Percentiles rank a stretch among this genome's conserved stretches.
These are phyloP conservation scores for Xylaria flabelliformis DNA, from an alignment of 495 filamentous ascomycete genomes.

Conservation along the genomic window DNA sequence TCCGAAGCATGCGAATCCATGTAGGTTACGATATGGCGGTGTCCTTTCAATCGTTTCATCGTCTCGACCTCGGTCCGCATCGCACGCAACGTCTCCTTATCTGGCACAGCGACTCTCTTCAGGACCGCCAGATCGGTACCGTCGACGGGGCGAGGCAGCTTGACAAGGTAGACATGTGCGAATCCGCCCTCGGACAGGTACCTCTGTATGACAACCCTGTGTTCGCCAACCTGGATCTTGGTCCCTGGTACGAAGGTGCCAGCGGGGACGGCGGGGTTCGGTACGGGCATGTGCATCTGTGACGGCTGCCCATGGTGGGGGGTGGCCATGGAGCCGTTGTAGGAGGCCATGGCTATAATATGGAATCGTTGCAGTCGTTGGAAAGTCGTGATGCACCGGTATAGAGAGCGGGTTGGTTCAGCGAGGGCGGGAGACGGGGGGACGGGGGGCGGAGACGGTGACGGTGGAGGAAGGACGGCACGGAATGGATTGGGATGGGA, in stretches of 20 bases:
- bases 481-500: slow-evolving; percentile 26
- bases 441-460: slow-evolving; percentile 16
- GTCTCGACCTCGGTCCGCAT: slow-evolving; percentile 99
- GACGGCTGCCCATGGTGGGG: slow-evolving; percentile 40
- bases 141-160: slow-evolving; percentile 76
- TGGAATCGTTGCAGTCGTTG: background rate
- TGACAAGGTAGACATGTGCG: slow-evolving; percentile 97
- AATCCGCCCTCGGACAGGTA: slow-evolving; percentile 99
- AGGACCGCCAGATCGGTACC: slow-evolving; percentile 86
- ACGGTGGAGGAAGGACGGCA: slow-evolving; percentile 32
- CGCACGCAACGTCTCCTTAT: slow-evolving; percentile 88
- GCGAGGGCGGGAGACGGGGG: slow-evolving; percentile 9
- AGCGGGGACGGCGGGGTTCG: slow-evolving; percentile 65
- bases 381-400: slow-evolving; percentile 12
- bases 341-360: slow-evolving; percentile 49
- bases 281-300: slow-evolving; percentile 41
- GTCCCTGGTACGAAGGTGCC: slow-evolving; percentile 94
- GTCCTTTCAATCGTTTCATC: slow-evolving; percentile 98
- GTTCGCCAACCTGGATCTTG: slow-evolving; percentile 92
- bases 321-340: slow-evolving; percentile 49
- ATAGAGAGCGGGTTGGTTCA: background rate
- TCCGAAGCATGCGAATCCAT: slow-evolving; percentile 98
- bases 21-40: slow-evolving; percentile 94
- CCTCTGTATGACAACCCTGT: slow-evolving; percentile 94
- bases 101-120: slow-evolving; percentile 96